A percentile compares a stretch with the other conserved stretches of the same genome.
Evolutionary conservation across 2,329 filamentous ascomycete genomes (phyloP).

Genomic region (Cordyceps militaris): DNA sequence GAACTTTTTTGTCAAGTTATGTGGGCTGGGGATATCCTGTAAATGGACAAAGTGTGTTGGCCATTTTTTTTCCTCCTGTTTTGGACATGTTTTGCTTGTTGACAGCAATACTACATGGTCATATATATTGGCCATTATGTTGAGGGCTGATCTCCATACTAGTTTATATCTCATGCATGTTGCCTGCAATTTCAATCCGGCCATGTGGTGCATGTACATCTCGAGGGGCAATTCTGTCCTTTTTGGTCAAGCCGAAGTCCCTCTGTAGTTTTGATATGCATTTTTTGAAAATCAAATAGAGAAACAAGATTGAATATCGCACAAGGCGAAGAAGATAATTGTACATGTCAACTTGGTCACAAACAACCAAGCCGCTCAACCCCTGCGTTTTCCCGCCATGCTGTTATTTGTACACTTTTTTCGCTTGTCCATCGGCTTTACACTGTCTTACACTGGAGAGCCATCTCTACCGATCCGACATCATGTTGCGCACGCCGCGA

Average conservation of each 20-base stretch:
- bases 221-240: too few relatives aligned
- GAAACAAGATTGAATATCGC: neutral
- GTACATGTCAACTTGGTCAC: neutral
- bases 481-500: conserved; percentile 70
- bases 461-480: conserved; percentile 60
- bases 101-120: too few relatives aligned
- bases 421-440: neutral
- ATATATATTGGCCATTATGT: too few relatives aligned
- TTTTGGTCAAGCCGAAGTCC: neutral
- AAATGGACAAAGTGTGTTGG: neutral
- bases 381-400: neutral
- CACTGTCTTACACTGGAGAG: neutral
- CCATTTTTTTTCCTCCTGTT: neutral
- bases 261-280: neutral
- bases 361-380: neutral
- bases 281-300: neutral
- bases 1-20: neutral
- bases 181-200: too few relatives aligned
- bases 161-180: neutral
- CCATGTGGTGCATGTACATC: too few relatives aligned
- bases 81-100: neutral
- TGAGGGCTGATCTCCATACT: too few relatives aligned
- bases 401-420: conserved; percentile 2
- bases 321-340: neutral
- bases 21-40: conserved; percentile 1